Conservation (phyloP, 345 rosid genomes). For the Murraya paniculata region DNA sequence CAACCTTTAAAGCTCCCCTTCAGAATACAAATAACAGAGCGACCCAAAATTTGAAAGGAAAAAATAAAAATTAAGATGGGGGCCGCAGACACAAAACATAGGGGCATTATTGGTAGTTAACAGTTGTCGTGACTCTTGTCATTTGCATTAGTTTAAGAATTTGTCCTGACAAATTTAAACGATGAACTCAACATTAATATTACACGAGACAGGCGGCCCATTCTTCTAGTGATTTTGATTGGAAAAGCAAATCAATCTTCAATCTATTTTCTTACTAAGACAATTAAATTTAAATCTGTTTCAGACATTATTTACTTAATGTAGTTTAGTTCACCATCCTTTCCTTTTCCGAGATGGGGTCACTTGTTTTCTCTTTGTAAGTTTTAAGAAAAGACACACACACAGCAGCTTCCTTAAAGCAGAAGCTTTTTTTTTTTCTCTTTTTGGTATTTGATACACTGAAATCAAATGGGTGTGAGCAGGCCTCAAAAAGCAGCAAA, state of each 20-base stretch:
- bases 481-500: slow-evolving; percentile 57
- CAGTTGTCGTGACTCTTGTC: slow-evolving; percentile 18
- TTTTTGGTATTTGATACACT: neutral
- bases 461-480: slow-evolving; percentile 48
- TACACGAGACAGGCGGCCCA: slow-evolving; percentile 8
- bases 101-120: slow-evolving; percentile 32
- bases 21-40: too few species aligned
- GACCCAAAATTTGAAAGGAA: too few species aligned
- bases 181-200: slow-evolving; percentile 16
- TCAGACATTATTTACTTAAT: slow-evolving; percentile 1
- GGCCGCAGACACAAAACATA: neutral
- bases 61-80: neutral
- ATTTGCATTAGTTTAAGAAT: slow-evolving; percentile 6
- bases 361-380: slow-evolving; percentile 16
- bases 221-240: slow-evolving; percentile 9
- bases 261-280: slow-evolving; percentile 1
- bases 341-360: slow-evolving; percentile 26
- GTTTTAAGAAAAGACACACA: slow-evolving; percentile 1
- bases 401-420: slow-evolving; percentile 30
- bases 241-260: slow-evolving; percentile 4
- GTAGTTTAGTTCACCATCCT: slow-evolving; percentile 2
- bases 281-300: slow-evolving; percentile 10
- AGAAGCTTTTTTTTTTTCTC: slow-evolving; percentile 18
- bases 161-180: slow-evolving; percentile 17
- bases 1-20: too few species aligned